Percentiles rank a stretch among this genome's conserved stretches.
These are phyloP conservation scores for Rhytidiadelphus loreus DNA, from an alignment of 225 moss, liverwort and hornwort genomes.

Conservation along the genomic window DNA sequence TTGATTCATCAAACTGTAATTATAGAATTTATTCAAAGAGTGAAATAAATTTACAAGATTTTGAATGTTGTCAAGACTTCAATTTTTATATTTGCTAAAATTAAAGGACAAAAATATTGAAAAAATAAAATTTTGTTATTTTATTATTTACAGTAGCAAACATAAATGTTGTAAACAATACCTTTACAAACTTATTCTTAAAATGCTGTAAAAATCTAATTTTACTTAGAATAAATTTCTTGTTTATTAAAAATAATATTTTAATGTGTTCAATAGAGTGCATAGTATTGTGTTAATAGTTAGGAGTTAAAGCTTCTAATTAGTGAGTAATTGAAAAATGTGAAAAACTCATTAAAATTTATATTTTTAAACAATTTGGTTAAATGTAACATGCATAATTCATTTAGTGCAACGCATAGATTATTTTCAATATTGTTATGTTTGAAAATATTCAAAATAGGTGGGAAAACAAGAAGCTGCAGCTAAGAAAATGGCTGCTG, in stretches of 20 bases:
- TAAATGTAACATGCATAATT: background rate
- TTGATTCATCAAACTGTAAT: background rate
- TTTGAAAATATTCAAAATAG: constrained; percentile 8
- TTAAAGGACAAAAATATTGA: background rate
- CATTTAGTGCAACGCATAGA: background rate
- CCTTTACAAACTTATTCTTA: background rate
- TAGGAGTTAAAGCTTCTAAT: background rate
- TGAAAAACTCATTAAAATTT: background rate
- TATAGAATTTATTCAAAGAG: background rate
- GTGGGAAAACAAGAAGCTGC: constrained; percentile 75
- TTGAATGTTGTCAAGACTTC: background rate
- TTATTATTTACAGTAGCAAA: background rate
- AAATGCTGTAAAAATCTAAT: too few relatives aligned
- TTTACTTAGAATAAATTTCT: background rate
- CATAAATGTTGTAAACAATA: background rate
- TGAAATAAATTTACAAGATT: background rate
- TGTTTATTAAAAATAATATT: background rate
- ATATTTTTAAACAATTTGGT: background rate
- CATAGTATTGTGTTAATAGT: too few relatives aligned
- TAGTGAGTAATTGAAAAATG: background rate
- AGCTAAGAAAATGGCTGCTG: constrained; percentile 69
- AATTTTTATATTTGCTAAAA: background rate
- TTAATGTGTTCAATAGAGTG: background rate
- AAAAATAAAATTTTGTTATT: background rate
- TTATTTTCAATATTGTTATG: background rate